Evolutionary conservation across 345 rosid genomes (phyloP), one percentile per base, ranked within the genome.

Genomic region (Eucalyptus paniculata): DNA sequence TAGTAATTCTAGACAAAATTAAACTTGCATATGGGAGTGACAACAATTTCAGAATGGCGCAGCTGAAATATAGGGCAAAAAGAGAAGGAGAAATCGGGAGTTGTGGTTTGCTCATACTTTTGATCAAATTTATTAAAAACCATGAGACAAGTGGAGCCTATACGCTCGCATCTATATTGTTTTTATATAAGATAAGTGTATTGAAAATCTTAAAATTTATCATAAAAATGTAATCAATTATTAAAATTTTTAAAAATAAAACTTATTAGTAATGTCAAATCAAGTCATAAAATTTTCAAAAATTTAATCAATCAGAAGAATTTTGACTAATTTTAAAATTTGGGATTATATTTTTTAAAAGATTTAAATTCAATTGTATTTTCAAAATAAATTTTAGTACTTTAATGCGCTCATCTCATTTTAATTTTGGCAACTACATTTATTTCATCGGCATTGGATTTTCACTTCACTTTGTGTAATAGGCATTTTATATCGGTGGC

Each of bases 201-300:
- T 0, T 10, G 0, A 0, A 56, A 56, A 0, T 24, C 2, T 56
- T 56, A 56, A 56, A 56, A 24, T 0, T 56, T 24, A 1, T 56
- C 6, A 24, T 1, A 4, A 56, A 24, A 56, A 9, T 56, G 0
- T 56, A 56, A 56, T 56, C 1, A 0, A 24, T 1, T 56, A 0
- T 0, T 9, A 2, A 56, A 56, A 24, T 0, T 24, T 56, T 56
- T 0, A 56, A 56, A 54, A 24, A 56, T 56, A 9, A 24, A 56
- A 56, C 6, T 23, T 10, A 3, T 56, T 24, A 9, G 0, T 56
- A 56, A 56, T 24, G 62, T 56, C 5, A 23, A 56, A 56, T 24
- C 1, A 0, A 56, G 30, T 56, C 1, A 1, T 56, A 2, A 56
- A 56, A 56, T 0, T 56, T 56, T 56, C 0, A 56, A 56, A 56